Evolutionary conservation across 805 yeast species (phyloP), one percentile per base, ranked within the genome.

Genomic region (Nakazawaea ambrosiae): DNA sequence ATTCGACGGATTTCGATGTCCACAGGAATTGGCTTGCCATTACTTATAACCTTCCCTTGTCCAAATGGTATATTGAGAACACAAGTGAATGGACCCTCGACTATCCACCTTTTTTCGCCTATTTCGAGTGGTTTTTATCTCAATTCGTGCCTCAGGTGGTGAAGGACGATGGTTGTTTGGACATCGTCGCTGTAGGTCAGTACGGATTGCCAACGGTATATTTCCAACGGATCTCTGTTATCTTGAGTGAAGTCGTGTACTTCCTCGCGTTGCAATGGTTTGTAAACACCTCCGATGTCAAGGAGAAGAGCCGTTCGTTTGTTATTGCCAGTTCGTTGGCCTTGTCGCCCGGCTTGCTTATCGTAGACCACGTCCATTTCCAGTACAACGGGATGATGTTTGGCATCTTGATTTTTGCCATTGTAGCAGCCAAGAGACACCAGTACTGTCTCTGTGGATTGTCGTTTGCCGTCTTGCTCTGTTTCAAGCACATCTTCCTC

Each of bases 21-120:
- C 98, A 92, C 58, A 66, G 98, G 41, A 92, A 92, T 54, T 92
- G 98, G 98, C 69, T 92, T 16, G 95, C 98, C 0, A 81, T 92
- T 34, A 90, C 97, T 1, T 62, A 78, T 49, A 68, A 69, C 4
- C 59, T 89, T 15, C 97, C 97, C 0, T 34, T 89, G 14, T 60
- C 61, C 12, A 55, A 81, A 38, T 92, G 99, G 99, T 92, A 92
- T 54, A 55, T 68, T 29, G 96, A 92, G 46, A 58, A 66, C 33
- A 76, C 86, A 0, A 73, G 76, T 31, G 88, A 83, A 53, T 92
- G 97, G 97, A 92, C 97, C 0, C 63, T 92, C 28, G 98, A 92
- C 57, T 92, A 90, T 60, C 98, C 99, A 9, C 99, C 99, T 0
- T 85, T 88, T 50, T 92, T 92, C 59, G 98, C 98, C 0, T 89